Evolutionary conservation across 495 filamentous ascomycete genomes (phyloP).

Genomic region (Hypoxylon subgilvum): DNA sequence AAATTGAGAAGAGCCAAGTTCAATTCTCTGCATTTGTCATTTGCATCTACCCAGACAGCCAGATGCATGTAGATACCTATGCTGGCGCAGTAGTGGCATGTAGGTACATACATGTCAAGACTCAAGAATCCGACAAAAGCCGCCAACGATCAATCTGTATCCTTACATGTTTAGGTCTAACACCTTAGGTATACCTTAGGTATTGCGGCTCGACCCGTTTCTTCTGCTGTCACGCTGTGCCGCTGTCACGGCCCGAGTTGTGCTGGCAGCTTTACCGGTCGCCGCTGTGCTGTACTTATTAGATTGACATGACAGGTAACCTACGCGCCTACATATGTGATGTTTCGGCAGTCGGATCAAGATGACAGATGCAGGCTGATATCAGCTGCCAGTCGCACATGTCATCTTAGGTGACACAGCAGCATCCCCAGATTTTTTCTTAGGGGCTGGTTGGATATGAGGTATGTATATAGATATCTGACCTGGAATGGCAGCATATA

Average conservation of each 20-base stretch:
- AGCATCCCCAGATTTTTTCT: slow-evolving; percentile 22
- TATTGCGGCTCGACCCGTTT: slow-evolving; percentile 20
- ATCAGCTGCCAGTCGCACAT: slow-evolving; percentile 20
- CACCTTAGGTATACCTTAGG: no score
- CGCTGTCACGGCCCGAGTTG: slow-evolving; percentile 9
- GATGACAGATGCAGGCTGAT: slow-evolving; percentile 25
- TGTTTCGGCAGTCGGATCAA: slow-evolving; percentile 22
- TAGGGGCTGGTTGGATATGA: slow-evolving; percentile 13
- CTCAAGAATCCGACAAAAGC: no score
- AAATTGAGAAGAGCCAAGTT: no score
- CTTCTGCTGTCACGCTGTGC: background rate
- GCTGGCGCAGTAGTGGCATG: no score
- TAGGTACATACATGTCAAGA: no score
- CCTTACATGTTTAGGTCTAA: no score
- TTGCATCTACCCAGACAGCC: no score
- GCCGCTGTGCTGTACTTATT: slow-evolving; percentile 1
- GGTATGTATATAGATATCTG: slow-evolving; percentile 10
- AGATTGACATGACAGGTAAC: background rate
- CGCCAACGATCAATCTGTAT: no score
- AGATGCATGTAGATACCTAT: no score
- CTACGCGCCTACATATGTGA: no score
- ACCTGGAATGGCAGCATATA: slow-evolving; percentile 13
- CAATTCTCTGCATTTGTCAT: no score
- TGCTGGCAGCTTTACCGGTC: background rate
- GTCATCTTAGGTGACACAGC: slow-evolving; percentile 25